Base-by-base conservation (phyloP, 2,329 filamentous ascomycete species). In the Xylariaceae sp. region DNA sequence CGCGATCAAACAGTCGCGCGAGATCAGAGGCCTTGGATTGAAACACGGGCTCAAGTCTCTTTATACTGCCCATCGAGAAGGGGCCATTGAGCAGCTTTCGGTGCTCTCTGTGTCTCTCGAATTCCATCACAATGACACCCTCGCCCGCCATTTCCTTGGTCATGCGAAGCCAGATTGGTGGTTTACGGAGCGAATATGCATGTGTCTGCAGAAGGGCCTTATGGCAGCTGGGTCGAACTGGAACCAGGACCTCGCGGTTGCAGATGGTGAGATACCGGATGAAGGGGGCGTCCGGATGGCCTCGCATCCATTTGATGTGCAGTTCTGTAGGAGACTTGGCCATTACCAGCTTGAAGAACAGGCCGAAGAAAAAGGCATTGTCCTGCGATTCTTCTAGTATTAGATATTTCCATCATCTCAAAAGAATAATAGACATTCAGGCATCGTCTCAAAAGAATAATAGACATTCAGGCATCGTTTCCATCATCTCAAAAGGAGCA, bases 291-390 rank as follows among this genome's bases (percentile, higher is more conserved):
- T 73, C 65, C 0, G 74, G 74, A 68, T 69, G 71, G 52, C 54
- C 61, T 45, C 60, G 67, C 60, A 69, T 71, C 73, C 73, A 75
- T 44, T 66, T 51, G 2, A 74, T 10, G 51, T 73, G 69, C 17
- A 70, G 55, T 2, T 61, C 65, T 4, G 59, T 64, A 0, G 74
- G 73, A 9, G 63, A 67, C 0, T 68, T 64, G 18, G 72, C 66
- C 42, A 39, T 62, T 51, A 73, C 62, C 48, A 73, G 70, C 11
- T 73, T 74, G 17, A 71, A 58, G 51, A 70, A 70, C 62, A 79
- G 76, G 5, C 78, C 78, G 10, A 80, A 60, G 47, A 79, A 64
- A 51, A 73, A 69, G 47, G 70, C 65, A 42, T 76, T 71, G 53
- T 76, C 70, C 75, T 78, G 3, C 4, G 10, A 15, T 42, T 39